Conservation (phyloP, 371 early-diverging fungal species). For the Mortierella sp. region DNA sequence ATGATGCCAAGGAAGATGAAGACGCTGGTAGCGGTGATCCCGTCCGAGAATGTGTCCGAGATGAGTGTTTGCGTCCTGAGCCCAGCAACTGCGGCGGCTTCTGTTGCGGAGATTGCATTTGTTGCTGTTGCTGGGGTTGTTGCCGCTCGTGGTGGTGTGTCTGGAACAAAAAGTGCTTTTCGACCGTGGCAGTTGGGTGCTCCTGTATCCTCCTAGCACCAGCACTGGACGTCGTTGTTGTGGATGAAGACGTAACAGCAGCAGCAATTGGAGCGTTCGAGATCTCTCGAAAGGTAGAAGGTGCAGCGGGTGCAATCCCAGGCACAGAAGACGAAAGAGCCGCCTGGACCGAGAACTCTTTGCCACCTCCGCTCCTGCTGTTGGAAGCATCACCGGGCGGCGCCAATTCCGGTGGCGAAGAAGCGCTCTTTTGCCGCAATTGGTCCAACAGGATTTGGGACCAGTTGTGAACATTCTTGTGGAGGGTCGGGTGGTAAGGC, state of each 20-base stretch:
- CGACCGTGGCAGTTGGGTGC: neutral
- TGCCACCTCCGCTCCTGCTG: neutral
- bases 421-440: slow-evolving; percentile 26
- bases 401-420: neutral
- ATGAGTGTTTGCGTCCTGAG: neutral
- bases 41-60: neutral
- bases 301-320: neutral
- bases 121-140: neutral
- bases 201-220: neutral
- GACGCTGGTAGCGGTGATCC: neutral
- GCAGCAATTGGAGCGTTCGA: neutral
- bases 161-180: slow-evolving; percentile 46
- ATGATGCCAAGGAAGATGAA: neutral
- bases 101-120: slow-evolving; percentile 1
- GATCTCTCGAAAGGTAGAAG: slow-evolving; percentile 15
- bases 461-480: slow-evolving; percentile 42
- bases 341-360: neutral
- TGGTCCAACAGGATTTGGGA: slow-evolving; percentile 32
- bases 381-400: neutral
- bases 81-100: neutral
- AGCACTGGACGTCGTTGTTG: neutral
- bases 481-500: slow-evolving; percentile 47
- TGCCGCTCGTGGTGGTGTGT: slow-evolving; percentile 28
- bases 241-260: neutral
- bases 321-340: neutral